Evolutionary conservation across 768 basidiomycete genomes (phyloP), one percentile per base, ranked within the genome.

Genomic region (Termitomyces sp.): DNA sequence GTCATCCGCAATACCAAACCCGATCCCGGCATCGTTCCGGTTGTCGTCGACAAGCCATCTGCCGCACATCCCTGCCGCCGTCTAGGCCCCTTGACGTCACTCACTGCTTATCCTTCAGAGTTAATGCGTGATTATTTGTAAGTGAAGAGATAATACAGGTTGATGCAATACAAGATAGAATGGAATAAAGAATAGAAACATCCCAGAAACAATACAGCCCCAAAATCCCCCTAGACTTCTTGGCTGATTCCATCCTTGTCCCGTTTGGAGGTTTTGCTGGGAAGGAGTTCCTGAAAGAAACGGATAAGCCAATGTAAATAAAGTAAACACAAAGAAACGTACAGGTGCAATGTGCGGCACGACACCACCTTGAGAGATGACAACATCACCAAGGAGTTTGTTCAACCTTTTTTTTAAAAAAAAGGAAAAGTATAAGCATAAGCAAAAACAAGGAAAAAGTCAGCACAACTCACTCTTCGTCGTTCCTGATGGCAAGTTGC

Each of bases 401-500:
- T 87, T 86, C 69, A 90, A 69, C 72, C 82, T 82, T 49, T n/a
- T n/a, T n/a, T n/a, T n/a, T n/a, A n/a, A n/a, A n/a, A n/a, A n/a
- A n/a, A n/a, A n/a, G n/a, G n/a, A n/a, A n/a, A n/a, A n/a, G n/a
- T n/a, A n/a, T n/a, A n/a, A n/a, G n/a, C n/a, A n/a, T n/a, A n/a
- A n/a, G n/a, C n/a, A n/a, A n/a, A 34, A 21, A 10, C 2, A n/a
- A 41, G 31, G 45, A 52, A 45, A 2, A 29, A 27, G 14, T 1
- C 27, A 31, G 19, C 35, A 7, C 37, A 25, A 71, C 71, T 9
- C 54, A 87, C 87, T 89, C 92, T 70, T 94, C 92, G 58, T 92
- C 91, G 71, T 94, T 92, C 63, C 93, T 83, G 73, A 95, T 92
- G 62, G 94, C 93, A 54, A 95, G 85, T 68, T 95, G 94, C 48